phyloP scores from a whole-genome alignment of 345 rosid species.

The Raphanus raphanistrum region DNA sequence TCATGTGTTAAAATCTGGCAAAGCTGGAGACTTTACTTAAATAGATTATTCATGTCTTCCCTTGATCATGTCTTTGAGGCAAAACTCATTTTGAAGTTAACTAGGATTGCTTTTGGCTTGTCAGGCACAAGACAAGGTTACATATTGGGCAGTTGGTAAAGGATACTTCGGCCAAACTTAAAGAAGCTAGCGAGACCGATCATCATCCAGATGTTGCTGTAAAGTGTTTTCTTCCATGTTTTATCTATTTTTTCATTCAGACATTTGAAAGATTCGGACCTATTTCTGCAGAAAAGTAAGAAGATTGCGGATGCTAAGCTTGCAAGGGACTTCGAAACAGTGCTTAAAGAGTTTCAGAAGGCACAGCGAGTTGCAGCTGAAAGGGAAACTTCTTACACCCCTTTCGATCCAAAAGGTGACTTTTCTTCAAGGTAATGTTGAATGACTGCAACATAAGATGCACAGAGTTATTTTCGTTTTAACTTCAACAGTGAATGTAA shows the following conservation, averaged over 20 bases:
- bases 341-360: slow-evolving; percentile 87
- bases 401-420: slow-evolving; percentile 64
- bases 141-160: slow-evolving; percentile 72
- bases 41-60: background rate
- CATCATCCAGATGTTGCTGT: slow-evolving; percentile 54
- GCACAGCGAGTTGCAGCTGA: slow-evolving; percentile 88
- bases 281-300: slow-evolving; percentile 36
- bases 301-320: slow-evolving; percentile 61
- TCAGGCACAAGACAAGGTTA: slow-evolving; percentile 73
- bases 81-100: background rate
- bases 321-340: slow-evolving; percentile 90
- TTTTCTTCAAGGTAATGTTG: slow-evolving; percentile 66
- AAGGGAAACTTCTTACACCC: slow-evolving; percentile 83
- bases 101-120: background rate
- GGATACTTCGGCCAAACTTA: slow-evolving; percentile 77
- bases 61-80: slow-evolving; percentile 7
- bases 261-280: background rate
- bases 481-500: background rate
- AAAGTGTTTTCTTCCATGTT: slow-evolving; percentile 19
- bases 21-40: background rate
- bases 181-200: slow-evolving; percentile 78
- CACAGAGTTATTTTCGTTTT: background rate
- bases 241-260: background rate
- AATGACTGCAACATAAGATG: background rate
- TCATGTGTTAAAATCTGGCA: background rate